Evolutionary conservation across 345 rosid genomes (phyloP), one percentile per base, ranked within the genome.

Genomic region (Syzygium aqueum): DNA sequence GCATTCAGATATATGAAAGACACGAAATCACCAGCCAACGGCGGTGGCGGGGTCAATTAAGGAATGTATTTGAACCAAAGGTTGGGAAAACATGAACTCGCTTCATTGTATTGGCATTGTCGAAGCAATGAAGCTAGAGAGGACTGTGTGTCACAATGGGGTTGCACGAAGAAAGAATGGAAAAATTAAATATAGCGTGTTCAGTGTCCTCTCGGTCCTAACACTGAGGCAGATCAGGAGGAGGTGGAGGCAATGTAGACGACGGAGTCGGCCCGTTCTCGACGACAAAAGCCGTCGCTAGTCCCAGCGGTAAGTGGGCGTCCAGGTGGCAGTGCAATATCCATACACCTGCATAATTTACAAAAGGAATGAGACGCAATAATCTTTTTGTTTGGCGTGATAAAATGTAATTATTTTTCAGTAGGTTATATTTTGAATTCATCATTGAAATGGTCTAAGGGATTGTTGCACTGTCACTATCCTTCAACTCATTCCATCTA

Each of bases 271-370:
- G 86, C 77, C 89, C 89, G 16, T 87, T 85, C 85, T 85, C 84
- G 49, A 87, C 89, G 15, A 65, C 65, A 16, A 87, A 73, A 37
- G 40, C 89, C 5, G 77, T 85, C 40, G 86, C 86, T 25, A 87
- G 65, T 16, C 89, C 89, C 86, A 77, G 21, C 28, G 87, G 67
- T 65, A 87, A 30, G 73, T 87, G 89, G 43, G 53, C 84, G 8
- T 87, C 89, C 53, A 87, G 53, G 84, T 87, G 89, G 67, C 89
- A 87, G 77, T 87, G 89, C 82, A 87, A 17, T 50, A 87, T 33
- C 89, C 89, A 87, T 52, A 67, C 89, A 52, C 89, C 89, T 87
- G 37, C 28, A 49, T 40, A 37, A 73, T 73, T 11, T 33, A 30
- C 23, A 2, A 73, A 37, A 37, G 21, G 16, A 65, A 9, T 19